Evolutionary conservation across 225 moss, liverwort and hornwort species (phyloP), one percentile per base, ranked within the genome.

Genomic region (Bryoerythrophyllum caledonicum): DNA sequence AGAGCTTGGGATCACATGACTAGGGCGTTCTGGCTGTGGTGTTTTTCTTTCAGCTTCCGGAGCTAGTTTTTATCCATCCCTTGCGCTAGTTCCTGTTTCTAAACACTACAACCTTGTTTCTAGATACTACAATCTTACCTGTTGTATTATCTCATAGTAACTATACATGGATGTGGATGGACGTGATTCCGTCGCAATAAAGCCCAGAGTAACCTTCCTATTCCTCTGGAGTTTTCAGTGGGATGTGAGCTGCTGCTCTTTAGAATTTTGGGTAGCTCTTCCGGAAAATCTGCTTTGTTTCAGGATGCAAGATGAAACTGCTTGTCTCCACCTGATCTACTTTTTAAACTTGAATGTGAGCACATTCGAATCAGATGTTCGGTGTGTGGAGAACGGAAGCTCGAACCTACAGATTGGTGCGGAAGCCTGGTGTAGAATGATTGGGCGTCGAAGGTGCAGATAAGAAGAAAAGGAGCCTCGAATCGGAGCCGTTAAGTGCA

Each of bases 11-110:
- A 65, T 71, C 43, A n/a, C 16, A 43, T 59, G 74, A 77, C 71
- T 56, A 71, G 56, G 12, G 60, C 71, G 43, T 43, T 40, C 10
- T 40, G 40, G 43, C 43, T 46, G 38, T 23, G 23, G 1, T 49
- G 48, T 49, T 48, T 44, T 72, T 52, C 62, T 67, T 55, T 71
- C 44, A 62, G 57, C 73, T 72, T 63, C 63, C 63, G 76, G 49
- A 76, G 79, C 79, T 79, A 65, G 63, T 73, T 53, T 70, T 70
- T 65, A 76, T 72, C 75, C 53, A 72, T 78, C 85, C 81, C 78
- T 68, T 75, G 51, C 23, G 2, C 49, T 68, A 63, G 72, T 75
- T 68, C 63, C 43, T 74, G 55, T 62, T 40, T 26, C 44, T 32
- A 80, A 59, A 62, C 60, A 69, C 11, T 46, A 30, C 30, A 6